phyloP scores from a whole-genome alignment of 2,329 filamentous ascomycete species.

The Setomelanomma holmii region DNA sequence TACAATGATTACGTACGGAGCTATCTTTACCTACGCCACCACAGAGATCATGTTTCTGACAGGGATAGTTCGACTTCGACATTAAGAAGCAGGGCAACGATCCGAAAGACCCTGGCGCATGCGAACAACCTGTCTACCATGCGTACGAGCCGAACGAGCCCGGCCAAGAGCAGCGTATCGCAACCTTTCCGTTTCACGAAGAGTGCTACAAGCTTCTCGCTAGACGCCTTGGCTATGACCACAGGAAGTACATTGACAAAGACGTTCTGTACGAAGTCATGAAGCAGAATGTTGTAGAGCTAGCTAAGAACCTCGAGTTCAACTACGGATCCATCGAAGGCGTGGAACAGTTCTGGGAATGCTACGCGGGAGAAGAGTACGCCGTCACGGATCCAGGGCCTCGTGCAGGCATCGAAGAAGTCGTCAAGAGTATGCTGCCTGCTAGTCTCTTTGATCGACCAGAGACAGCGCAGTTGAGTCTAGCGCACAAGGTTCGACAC shows the following conservation, averaged over 20 bases:
- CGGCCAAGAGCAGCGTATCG: not conserved
- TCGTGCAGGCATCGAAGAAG: constrained; percentile 3
- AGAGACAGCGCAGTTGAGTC: not conserved
- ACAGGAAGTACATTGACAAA: constrained; percentile 13
- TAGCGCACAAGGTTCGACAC: constrained; percentile 10
- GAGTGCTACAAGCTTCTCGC: constrained; percentile 25
- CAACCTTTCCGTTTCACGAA: constrained; percentile 27
- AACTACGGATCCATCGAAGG: constrained; percentile 18
- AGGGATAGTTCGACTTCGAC: constrained; percentile 1
- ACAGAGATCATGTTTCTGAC: not conserved
- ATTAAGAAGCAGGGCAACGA: constrained; percentile 9
- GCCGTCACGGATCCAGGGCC: constrained; percentile 12
- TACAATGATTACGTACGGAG: constrained; percentile 14
- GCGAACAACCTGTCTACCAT: constrained; percentile 9
- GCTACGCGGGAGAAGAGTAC: constrained; percentile 26
- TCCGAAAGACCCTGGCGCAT: constrained; percentile 11
- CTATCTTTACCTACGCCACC: not conserved
- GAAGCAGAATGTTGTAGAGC: constrained; percentile 6
- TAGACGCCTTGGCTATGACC: constrained; percentile 10
- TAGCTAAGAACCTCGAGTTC: constrained; percentile 6
- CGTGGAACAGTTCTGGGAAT: constrained; percentile 17
- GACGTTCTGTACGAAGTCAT: constrained; percentile 17
- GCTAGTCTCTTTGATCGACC: constrained; percentile 6
- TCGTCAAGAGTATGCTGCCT: constrained; percentile 13
- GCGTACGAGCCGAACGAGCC: not conserved